These are phyloP conservation scores for Cotoneaster glaucophyllus DNA, from an alignment of 306 rosid genomes.

Conservation along the genomic window DNA sequence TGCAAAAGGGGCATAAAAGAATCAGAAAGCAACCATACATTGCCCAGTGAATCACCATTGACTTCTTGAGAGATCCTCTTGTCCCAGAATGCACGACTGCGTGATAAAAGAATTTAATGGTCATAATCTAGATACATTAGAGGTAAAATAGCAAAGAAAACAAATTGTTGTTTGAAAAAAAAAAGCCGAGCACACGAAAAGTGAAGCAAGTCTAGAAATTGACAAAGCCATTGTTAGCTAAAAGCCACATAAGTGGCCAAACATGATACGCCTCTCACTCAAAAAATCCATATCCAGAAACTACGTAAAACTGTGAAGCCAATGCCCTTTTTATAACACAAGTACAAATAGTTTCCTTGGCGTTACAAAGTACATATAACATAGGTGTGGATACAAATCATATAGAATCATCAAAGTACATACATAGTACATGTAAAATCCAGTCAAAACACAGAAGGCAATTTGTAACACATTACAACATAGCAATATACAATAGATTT, in stretches of 20 bases:
- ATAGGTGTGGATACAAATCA: not conserved
- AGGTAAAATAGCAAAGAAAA: not conserved
- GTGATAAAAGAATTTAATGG: not conserved
- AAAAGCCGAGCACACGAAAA: not conserved
- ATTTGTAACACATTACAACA: no score
- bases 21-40: not conserved
- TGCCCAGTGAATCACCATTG: conserved; percentile 36
- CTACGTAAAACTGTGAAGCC: not conserved
- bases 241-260: not conserved
- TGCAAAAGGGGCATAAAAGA: not conserved
- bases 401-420: not conserved
- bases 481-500: no score
- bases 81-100: conserved; percentile 20
- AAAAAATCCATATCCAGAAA: not conserved
- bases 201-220: not conserved
- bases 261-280: not conserved
- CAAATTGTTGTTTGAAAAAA: not conserved
- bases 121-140: not conserved
- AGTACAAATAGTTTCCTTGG: not conserved
- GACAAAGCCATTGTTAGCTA: not conserved
- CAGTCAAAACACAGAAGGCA: no score
- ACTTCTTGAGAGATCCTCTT: conserved; percentile 36
- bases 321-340: not conserved
- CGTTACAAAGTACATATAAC: not conserved
- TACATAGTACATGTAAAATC: no score